phyloP scores from a whole-genome alignment of 768 basidiomycete species.

The Panus rudis region DNA sequence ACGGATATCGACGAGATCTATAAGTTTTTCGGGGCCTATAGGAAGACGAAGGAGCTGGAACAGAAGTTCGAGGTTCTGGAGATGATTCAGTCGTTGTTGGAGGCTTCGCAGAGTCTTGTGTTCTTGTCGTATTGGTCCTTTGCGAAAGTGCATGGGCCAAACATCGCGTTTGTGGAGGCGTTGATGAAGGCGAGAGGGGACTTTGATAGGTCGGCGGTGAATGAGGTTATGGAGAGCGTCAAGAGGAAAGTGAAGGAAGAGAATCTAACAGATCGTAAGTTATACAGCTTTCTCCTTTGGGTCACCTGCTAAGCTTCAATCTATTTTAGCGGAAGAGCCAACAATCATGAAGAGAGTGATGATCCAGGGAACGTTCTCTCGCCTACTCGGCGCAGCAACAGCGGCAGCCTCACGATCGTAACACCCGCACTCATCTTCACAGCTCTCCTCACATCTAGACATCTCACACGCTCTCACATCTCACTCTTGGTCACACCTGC shows the following conservation, averaged over 20 bases:
- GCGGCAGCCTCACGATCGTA: no score
- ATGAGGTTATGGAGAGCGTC: constrained; percentile 90
- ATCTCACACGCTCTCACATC: no score
- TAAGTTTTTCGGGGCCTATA: constrained; percentile 74
- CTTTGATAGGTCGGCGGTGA: constrained; percentile 80
- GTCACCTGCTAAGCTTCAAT: constrained; percentile 8
- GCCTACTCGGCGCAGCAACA: no score
- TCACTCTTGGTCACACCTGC: no score
- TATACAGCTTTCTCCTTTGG: neutral
- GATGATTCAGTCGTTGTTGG: constrained; percentile 70
- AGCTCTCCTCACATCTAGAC: neutral
- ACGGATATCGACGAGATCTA: constrained; percentile 74
- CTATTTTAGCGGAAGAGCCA: constrained; percentile 57
- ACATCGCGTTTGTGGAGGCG: constrained; percentile 84
- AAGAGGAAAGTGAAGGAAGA: constrained; percentile 92
- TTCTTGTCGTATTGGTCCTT: constrained; percentile 94
- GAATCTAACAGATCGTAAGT: constrained; percentile 72
- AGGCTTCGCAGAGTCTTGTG: constrained; percentile 81
- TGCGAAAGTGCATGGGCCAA: constrained; percentile 90
- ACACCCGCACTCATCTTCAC: no score
- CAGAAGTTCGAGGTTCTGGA: constrained; percentile 81
- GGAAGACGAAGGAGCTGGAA: constrained; percentile 75
- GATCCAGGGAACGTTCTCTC: constrained; percentile 66
- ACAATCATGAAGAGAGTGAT: constrained; percentile 90
- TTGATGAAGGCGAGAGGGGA: constrained; percentile 87